These are phyloP conservation scores for Phytopythium litorale DNA, from an alignment of 352 stramenopile species.

Conservation along the genomic window DNA sequence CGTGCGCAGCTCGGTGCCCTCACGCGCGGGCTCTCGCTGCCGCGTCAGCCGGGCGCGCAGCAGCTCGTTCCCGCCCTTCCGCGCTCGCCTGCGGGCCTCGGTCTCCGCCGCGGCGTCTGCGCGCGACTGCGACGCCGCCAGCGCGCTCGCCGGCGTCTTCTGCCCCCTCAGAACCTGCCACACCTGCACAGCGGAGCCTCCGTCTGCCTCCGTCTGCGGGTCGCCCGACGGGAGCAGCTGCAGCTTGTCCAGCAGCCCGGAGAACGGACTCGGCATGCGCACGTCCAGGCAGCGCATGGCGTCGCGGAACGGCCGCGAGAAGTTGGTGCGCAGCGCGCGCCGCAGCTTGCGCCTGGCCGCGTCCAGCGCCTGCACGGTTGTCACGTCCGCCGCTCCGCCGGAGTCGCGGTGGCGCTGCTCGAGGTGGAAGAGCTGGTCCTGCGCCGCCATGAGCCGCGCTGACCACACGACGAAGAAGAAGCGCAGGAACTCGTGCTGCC, in stretches of 20 bases:
- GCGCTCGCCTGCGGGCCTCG: slow-evolving; percentile 15
- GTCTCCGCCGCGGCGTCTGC: background rate
- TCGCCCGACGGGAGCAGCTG: slow-evolving; percentile 15
- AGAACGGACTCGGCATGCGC: slow-evolving; percentile 34
- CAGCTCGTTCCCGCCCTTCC: slow-evolving; percentile 32
- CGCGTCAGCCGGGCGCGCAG: slow-evolving; percentile 28
- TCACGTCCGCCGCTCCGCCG: background rate
- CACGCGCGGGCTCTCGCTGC: slow-evolving; percentile 19
- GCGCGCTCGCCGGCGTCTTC: background rate
- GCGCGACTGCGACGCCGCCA: background rate
- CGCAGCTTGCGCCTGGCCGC: slow-evolving; percentile 23
- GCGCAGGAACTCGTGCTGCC: slow-evolving; percentile 37
- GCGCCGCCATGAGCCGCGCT: slow-evolving; percentile 41
- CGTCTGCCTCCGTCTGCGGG: background rate
- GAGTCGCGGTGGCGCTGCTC: slow-evolving; percentile 12
- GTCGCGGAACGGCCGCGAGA: slow-evolving; percentile 48
- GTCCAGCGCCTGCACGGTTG: slow-evolving; percentile 7
- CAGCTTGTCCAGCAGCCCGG: slow-evolving; percentile 26
- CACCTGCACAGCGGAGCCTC: background rate
- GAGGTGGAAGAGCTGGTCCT: slow-evolving; percentile 30
- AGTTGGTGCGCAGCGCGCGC: slow-evolving; percentile 41
- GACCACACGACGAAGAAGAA: slow-evolving; percentile 60
- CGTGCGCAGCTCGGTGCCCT: slow-evolving; percentile 21
- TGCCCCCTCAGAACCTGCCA: slow-evolving; percentile 8
- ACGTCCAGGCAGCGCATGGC: slow-evolving; percentile 47